These are phyloP conservation scores for Aspergillus floridensis DNA, from an alignment of 2,329 filamentous ascomycete species.

Conservation along the genomic window DNA sequence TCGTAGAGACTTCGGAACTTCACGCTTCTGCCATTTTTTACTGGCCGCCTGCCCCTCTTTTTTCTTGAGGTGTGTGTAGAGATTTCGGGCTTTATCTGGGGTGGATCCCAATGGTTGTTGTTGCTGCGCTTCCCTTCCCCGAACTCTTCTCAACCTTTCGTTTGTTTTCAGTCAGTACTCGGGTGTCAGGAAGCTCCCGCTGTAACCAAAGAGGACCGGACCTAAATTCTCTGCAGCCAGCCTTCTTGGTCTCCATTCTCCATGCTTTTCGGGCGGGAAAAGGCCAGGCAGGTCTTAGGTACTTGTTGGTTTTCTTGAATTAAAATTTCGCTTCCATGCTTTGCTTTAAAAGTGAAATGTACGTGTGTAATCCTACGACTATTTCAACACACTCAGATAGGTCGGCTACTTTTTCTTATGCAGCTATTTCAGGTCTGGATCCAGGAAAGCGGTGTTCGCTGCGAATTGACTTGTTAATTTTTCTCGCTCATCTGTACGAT, in stretches of 20 bases:
- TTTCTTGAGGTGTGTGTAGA: not conserved
- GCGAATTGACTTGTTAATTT: too few species aligned
- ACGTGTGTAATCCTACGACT: too few species aligned
- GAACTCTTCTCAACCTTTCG: slow-evolving; percentile 4
- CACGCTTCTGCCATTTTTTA: slow-evolving; percentile 19
- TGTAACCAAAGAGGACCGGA: slow-evolving; percentile 2
- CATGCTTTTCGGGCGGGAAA: not conserved
- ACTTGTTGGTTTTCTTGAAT: not conserved
- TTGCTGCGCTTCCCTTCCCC: slow-evolving; percentile 9
- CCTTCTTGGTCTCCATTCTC: not conserved
- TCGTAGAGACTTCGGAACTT: not conserved
- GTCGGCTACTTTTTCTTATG: too few species aligned
- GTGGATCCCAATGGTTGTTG: slow-evolving; percentile 9
- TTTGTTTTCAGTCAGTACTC: not conserved
- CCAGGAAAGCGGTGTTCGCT: too few species aligned
- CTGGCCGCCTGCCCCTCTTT: slow-evolving; percentile 22
- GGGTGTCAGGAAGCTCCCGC: not conserved
- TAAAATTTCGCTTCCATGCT: too few species aligned
- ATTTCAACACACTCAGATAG: too few species aligned
- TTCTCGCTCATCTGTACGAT: too few species aligned
- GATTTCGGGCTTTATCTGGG: slow-evolving; percentile 22
- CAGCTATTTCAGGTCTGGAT: too few species aligned
- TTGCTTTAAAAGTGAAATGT: too few species aligned
- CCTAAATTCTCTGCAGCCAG: not conserved
- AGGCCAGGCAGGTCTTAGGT: not conserved